Conservation (phyloP, 2,329 filamentous ascomycete species). For the Aspergillus hortae region DNA sequence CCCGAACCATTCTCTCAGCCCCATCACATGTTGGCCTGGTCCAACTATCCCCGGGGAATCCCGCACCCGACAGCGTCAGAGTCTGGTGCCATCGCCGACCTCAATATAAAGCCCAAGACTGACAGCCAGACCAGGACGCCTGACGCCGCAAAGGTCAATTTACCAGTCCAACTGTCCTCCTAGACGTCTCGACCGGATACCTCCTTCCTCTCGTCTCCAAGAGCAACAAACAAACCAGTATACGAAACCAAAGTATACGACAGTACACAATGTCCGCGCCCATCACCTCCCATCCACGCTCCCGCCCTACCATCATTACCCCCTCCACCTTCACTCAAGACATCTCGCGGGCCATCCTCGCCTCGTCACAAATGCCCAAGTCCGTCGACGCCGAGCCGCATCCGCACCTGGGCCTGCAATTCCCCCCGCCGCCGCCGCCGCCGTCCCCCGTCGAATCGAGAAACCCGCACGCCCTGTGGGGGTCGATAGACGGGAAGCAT, state of each 20-base stretch:
- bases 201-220: neutral
- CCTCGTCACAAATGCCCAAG: conserved; percentile 30
- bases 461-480: conserved; percentile 6
- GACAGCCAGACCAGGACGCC: no score
- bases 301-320: conserved; percentile 16
- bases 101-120: no score
- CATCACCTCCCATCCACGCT: conserved; percentile 14
- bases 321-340: conserved; percentile 33
- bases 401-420: conserved; percentile 18
- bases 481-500: neutral
- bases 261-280: conserved; percentile 18
- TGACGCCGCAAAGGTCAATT: no score
- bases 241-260: neutral
- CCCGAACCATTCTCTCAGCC: neutral
- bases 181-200: neutral
- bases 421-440: conserved; percentile 29
- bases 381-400: conserved; percentile 26
- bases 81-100: neutral
- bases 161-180: no score
- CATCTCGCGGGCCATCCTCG: conserved; percentile 38
- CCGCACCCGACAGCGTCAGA: neutral
- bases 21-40: neutral
- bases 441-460: conserved; percentile 28
- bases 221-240: neutral
- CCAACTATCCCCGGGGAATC: neutral